Percentiles rank a stretch among this genome's conserved stretches.
phyloP scores from a whole-genome alignment of 805 yeast genomes.

The Priceomyces medius region DNA sequence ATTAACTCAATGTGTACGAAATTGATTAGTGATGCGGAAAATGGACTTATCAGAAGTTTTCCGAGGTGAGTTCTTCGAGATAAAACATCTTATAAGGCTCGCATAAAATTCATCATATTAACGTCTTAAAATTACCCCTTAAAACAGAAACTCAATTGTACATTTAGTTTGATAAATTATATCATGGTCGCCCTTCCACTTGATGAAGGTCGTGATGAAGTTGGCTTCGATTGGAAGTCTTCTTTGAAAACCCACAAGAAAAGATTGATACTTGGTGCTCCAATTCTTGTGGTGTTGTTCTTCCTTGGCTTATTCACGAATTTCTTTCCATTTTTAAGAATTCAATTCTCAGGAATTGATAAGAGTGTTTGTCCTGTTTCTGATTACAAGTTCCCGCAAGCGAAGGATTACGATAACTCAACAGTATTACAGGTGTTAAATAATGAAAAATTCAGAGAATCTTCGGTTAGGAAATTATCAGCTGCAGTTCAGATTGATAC shows the following conservation, averaged over 20 bases:
- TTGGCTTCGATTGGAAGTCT: not conserved
- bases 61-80: no score
- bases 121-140: no score
- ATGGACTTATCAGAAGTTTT: no score
- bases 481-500: conserved; percentile 69
- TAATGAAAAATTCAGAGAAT: conserved; percentile 23
- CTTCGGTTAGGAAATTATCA: conserved; percentile 45
- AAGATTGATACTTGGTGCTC: conserved; percentile 10
- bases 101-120: no score
- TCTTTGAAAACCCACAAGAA: conserved; percentile 4
- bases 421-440: conserved; percentile 28
- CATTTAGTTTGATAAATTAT: not conserved
- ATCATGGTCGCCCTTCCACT: conserved; percentile 4
- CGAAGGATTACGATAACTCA: conserved; percentile 23
- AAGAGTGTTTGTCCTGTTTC: conserved; percentile 13
- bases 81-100: no score
- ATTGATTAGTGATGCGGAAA: no score
- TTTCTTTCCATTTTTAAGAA: conserved; percentile 16
- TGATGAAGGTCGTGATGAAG: not conserved
- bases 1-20: no score
- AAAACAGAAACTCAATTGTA: not conserved
- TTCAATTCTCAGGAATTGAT: conserved; percentile 9
- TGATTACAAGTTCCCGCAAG: conserved; percentile 6
- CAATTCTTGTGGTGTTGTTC: conserved; percentile 12
- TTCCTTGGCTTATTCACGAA: conserved; percentile 18